A percentile compares a stretch with the other conserved stretches of the same genome.
These are phyloP conservation scores for Ceraceosorus guamensis DNA, from an alignment of 1,284 basidiomycete genomes.

Conservation along the genomic window DNA sequence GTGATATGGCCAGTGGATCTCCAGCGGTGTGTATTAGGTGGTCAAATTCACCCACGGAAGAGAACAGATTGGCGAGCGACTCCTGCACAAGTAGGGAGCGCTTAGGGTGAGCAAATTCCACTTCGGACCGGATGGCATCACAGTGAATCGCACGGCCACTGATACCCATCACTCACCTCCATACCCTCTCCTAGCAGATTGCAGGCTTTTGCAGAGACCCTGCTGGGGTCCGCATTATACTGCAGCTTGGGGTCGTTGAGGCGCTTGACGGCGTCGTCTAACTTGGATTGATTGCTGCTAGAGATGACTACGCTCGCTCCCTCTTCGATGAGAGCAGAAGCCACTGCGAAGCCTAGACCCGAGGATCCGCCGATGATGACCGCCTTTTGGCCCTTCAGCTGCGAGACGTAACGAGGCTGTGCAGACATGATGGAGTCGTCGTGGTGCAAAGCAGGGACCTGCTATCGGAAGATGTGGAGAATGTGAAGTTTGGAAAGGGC, in stretches of 20 bases:
- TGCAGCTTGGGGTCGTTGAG: conserved; percentile 16
- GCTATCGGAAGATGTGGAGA: too few relatives aligned
- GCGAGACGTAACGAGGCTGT: not conserved
- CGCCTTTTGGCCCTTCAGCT: conserved; percentile 3
- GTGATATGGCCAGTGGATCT: conserved; percentile 10
- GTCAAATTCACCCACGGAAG: conserved; percentile 19
- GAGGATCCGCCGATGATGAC: conserved; percentile 25
- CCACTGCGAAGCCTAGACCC: conserved; percentile 23
- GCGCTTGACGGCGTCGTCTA: conserved; percentile 10
- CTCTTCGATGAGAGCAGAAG: conserved; percentile 24
- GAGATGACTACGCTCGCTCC: conserved; percentile 19
- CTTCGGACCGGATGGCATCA: too few relatives aligned
- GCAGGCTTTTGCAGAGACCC: conserved; percentile 13
- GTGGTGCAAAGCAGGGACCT: too few relatives aligned
- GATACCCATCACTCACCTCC: too few relatives aligned
- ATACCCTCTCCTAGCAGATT: conserved; percentile 12
- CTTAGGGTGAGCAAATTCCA: too few relatives aligned
- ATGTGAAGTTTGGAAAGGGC: too few relatives aligned
- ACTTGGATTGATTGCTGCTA: conserved; percentile 9
- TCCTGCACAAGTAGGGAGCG: too few relatives aligned
- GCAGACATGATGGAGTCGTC: too few relatives aligned
- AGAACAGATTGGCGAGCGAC: conserved; percentile 12
- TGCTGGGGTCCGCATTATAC: conserved; percentile 19
- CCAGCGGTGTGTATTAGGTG: conserved; percentile 26
- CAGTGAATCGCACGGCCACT: too few relatives aligned